phyloP scores from a whole-genome alignment of 176 grass and related monocot species.

The Thalia dealbata region DNA sequence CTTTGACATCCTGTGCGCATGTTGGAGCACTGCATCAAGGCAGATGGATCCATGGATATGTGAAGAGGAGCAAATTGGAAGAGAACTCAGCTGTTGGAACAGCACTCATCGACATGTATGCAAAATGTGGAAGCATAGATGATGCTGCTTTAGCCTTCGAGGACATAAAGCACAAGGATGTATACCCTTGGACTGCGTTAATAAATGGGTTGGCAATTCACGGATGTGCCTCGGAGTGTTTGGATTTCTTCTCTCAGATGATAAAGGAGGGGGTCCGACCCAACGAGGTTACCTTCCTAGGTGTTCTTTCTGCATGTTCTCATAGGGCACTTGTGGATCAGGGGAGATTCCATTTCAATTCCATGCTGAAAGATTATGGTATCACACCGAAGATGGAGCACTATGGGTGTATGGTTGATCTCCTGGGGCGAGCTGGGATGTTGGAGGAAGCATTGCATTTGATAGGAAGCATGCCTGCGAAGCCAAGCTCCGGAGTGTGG shows the following conservation, averaged over 20 bases:
- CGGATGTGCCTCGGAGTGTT: constrained; percentile 1
- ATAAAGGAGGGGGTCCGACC: constrained; percentile 3
- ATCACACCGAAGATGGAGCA: constrained; percentile 17
- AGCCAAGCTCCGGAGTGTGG: constrained; percentile 11
- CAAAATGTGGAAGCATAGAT: constrained; percentile 17
- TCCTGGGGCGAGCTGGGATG: constrained; percentile 15
- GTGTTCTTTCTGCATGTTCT: constrained; percentile 16
- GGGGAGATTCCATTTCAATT: background rate
- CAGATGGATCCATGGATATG: constrained; percentile 12
- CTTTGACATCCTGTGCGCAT: constrained; percentile 1
- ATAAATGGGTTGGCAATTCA: constrained; percentile 22
- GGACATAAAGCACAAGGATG: background rate
- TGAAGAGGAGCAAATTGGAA: background rate
- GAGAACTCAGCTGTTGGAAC: background rate
- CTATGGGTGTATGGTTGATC: constrained; percentile 27
- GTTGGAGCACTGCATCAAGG: constrained; percentile 19
- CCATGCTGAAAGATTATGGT: constrained; percentile 3
- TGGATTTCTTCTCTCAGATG: constrained; percentile 17
- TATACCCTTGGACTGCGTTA: constrained; percentile 18
- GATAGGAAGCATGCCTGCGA: constrained; percentile 18
- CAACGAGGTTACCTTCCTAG: constrained; percentile 19
- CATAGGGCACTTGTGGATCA: constrained; percentile 11
- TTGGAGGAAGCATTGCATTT: constrained; percentile 11
- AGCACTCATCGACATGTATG: constrained; percentile 21
- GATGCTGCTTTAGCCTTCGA: constrained; percentile 4